Conservation (phyloP, 2,329 filamentous ascomycete species). For the Ophiocordyceps camponoti-saundersi region DNA sequence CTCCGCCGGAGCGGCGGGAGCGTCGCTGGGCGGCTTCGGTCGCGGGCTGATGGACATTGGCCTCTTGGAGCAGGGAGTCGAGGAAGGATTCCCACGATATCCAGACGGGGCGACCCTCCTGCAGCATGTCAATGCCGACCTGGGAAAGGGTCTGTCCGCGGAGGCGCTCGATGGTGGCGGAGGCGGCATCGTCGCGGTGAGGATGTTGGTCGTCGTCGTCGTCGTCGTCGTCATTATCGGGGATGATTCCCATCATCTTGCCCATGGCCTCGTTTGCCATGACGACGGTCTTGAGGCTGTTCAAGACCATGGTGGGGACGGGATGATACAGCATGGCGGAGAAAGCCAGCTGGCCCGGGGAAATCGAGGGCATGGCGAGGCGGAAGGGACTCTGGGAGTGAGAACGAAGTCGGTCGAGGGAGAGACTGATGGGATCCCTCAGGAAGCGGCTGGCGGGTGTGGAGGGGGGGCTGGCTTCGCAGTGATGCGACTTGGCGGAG, state of each 20-base stretch:
- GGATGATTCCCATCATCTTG: slow-evolving; percentile 43
- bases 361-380: slow-evolving; percentile 27
- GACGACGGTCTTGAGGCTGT: slow-evolving; percentile 50
- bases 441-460: slow-evolving; percentile 16
- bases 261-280: slow-evolving; percentile 65
- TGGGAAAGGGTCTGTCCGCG: slow-evolving; percentile 50
- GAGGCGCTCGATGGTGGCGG: slow-evolving; percentile 37
- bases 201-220: slow-evolving; percentile 15
- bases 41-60: slow-evolving; percentile 13
- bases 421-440: slow-evolving; percentile 11
- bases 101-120: slow-evolving; percentile 45
- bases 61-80: slow-evolving; percentile 31
- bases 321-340: slow-evolving; percentile 59
- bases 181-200: neutral
- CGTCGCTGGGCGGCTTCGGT: slow-evolving; percentile 6
- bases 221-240: slow-evolving; percentile 20
- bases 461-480: slow-evolving; percentile 10
- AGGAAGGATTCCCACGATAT: slow-evolving; percentile 42
- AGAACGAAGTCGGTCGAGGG: slow-evolving; percentile 11
- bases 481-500: neutral
- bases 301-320: slow-evolving; percentile 53
- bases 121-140: slow-evolving; percentile 56
- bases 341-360: slow-evolving; percentile 40
- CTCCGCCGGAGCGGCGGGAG: slow-evolving; percentile 13
- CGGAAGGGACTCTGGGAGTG: slow-evolving; percentile 20